A percentile compares a stretch with the other conserved stretches of the same genome.
Conservation (phyloP, 2,329 filamentous ascomycete genomes). For the Colletotrichum limetticola region DNA sequence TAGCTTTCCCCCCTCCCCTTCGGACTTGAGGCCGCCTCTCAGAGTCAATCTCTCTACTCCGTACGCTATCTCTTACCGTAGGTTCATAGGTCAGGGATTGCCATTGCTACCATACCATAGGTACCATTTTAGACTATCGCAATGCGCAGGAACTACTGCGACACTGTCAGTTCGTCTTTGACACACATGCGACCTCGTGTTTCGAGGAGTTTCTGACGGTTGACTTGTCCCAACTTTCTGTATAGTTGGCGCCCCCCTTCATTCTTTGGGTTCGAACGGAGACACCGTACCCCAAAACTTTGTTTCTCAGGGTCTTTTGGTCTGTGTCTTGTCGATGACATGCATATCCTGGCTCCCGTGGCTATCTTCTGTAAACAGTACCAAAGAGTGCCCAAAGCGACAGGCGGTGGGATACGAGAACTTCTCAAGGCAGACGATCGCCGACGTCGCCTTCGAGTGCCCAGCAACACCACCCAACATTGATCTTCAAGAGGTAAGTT, state of each 20-base stretch:
- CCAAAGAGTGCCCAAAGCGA: neutral
- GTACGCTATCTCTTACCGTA: neutral
- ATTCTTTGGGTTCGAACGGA: neutral
- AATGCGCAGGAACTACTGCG: neutral
- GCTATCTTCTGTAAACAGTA: neutral
- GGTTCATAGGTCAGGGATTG: neutral
- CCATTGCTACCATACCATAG: neutral
- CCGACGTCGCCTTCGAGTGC: neutral
- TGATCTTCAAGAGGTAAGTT: neutral
- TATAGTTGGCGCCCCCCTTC: neutral
- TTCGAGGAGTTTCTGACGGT: neutral
- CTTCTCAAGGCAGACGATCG: neutral
- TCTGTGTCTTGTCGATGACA: neutral
- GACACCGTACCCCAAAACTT: neutral
- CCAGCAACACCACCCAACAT: neutral
- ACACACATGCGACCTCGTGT: conserved; percentile 4
- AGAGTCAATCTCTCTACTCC: neutral
- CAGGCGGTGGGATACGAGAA: neutral
- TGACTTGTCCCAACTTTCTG: neutral
- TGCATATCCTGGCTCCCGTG: neutral
- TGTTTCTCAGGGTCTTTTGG: neutral
- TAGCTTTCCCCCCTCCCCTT: neutral
- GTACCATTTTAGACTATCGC: neutral
- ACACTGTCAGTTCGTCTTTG: neutral
- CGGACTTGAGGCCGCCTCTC: neutral